Base-by-base conservation (phyloP, 1,139 yeast genomes). In the Debaryomycetaceae sp. region DNA sequence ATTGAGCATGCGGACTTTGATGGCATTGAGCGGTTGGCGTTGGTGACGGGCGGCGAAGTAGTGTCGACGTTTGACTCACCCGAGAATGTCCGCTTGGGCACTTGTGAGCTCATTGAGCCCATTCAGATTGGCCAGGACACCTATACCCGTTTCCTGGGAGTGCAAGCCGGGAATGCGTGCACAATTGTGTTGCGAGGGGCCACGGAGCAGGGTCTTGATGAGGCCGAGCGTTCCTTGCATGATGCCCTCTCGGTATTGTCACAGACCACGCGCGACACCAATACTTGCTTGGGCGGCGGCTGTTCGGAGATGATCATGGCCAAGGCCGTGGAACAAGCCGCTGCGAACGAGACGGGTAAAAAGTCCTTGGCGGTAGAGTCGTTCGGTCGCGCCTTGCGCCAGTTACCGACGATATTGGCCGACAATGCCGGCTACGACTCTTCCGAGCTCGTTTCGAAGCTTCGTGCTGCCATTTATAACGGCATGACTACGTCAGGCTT, bases 1-100 rank as follows among this genome's bases (percentile, higher is more conserved):
- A 85, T 90, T 39, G 98, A 90, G 59, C 98, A 92, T 50, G 98
- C 98, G 14, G 99, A 92, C 56, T 92, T 92, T 45, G 98, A 85
- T 49, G 99, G 98, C 45, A 86, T 90, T 34, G 98, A 90, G 62
- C 77, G 98, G 52, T 70, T 90, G 43, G 95, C 98, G 4, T 66
- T 90, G 28, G 98, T 87, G 16, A 87, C 97, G 5, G 98, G 98
- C 29, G 98, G 95, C 46, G 98, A 90, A 61, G 97, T 92, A 32
- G 95, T 80, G 3, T 87, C 97, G 10, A 90, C 98, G 1, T 92
- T 90, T 54, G 98, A 92, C 51, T 70, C 77, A 41, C 95, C 98
- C 15, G 94, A 81, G 31, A 68, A 70, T 32, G 94, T 82, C 33
- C 79, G 73, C 51, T 62, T 87, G 32, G 99, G 98, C 30, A 71